Evolutionary conservation across 2,329 filamentous ascomycete genomes (phyloP), one percentile per base, ranked within the genome.

Genomic region (Cladophialophora yegresii): DNA sequence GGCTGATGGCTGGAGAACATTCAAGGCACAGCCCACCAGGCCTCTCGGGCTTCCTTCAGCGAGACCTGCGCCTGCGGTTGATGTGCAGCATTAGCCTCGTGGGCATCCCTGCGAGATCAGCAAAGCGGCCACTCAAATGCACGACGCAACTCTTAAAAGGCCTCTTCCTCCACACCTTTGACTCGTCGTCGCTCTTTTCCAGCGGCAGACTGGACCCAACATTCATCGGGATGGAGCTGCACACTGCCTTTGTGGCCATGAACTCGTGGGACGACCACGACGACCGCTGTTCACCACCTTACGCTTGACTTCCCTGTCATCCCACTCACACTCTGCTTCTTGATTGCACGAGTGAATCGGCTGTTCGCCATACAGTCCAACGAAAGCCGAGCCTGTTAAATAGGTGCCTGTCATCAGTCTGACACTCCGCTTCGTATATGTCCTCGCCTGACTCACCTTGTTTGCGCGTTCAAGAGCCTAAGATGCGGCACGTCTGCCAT

Each of bases 21-120:
- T 54, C 51, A 54, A 33, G 51, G 51, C 51, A 54, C 51, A 54
- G 51, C 26, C 51, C 30, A 32, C 51, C 26, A 28, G 26, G 26
- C 26, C 26, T 28, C 26, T 28, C 47, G 8, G 26, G 51, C 51
- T 54, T 54, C 51, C 47, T 28, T 50, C 47, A 50, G 22, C 30
- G 23, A 43, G 22, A 23, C 36, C 36, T n/a, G 12, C 54, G 36
- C 54, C 33, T 28, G 36, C 23, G 23, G 55, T 58, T 58, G 55
- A 58, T 58, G 55, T 49, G 55, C 55, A 58, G 40, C 36, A 32
- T 49, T 63, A 63, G 61, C 43, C 54, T 50, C 47, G 45, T 36
- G 54, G 20, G 50, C 30, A 59, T 54, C 62, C 58, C 63, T 65
- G 63, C 58, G 26, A 56, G 63, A 65, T 61, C 58, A 57, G 20